Evolutionary conservation across 2,329 filamentous ascomycete genomes (phyloP), one percentile per base, ranked within the genome.

Genomic region (Thelonectria rubi): DNA sequence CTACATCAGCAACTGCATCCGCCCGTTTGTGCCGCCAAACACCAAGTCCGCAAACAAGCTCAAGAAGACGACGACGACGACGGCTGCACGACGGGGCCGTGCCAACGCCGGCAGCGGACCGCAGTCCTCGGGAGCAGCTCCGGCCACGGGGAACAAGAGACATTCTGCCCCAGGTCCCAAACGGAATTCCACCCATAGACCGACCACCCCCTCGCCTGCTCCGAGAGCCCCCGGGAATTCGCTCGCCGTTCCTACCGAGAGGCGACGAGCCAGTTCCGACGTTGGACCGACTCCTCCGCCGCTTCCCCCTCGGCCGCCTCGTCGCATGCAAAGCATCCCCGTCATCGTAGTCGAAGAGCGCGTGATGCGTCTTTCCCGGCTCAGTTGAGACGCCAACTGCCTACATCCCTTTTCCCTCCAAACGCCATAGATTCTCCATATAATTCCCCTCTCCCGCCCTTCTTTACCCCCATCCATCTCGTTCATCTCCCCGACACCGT

Each of bases 1-100:
- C 63, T 79, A 78, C 49, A 73, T 79, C 57, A 72, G 62, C 65
- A 75, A 75, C 58, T 77, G 72, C 54, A 76, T 79, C 50, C 72
- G 77, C 6, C 76, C 76, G 6, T 76, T 73, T 58, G 70, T 79
- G 26, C 76, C 77, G 12, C 70, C 55, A 67, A 53, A 63, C 24
- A 61, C 62, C 21, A 66, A 66, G 14, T 51, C 62, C 46, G 51
- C 46, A 34, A 53, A 48, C 48, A 56, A 42, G 46, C 47, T 58
- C 45, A 65, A 55, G 49, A 52, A 46, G 14, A 17, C 62, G 49
- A 43, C 49, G 51, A 43, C 49, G 51, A 53, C 42, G 21, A 30
- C 52, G 14, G 48, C 15, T 15, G 24, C 18, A 20, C 49, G 54
- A 18, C 34, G 39, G 6, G 34, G 39, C 15, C 18, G 42, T 12